Base-by-base conservation (phyloP, 306 rosid species). In the Casuarina glauca region DNA sequence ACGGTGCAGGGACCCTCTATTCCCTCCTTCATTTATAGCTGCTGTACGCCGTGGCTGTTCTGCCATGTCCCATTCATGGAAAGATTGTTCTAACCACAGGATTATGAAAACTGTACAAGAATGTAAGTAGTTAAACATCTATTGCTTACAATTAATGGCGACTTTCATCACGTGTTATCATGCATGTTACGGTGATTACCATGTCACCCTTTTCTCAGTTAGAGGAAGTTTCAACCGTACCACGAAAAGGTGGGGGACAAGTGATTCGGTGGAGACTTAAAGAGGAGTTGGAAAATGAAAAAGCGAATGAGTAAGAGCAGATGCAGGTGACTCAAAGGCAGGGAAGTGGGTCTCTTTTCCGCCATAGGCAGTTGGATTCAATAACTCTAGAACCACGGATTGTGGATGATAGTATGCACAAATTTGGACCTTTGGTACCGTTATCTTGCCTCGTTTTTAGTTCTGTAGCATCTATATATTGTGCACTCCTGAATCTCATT, bases 341-440 rank as follows among this genome's bases (percentile, higher is more conserved):
- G 41, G 8, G 71, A 9, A 9, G 8, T 49, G 49, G 71, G 0
- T 39, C 20, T 67, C 36, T 67, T 67, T 42, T 67, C 42, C 35
- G 17, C 6, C n/a, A 42, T 6, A 4, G 70, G 48, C 39, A 68
- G 41, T 5, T 20, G 74, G 51, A 32, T 26, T 10, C 58, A 13
- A 13, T 43, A 73, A 70, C 76, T 79, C 60, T 52, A 76, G 64
- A 71, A 49, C 57, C 90, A 85, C 62, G 83, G 82, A 78, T 75
- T 74, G 60, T 70, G 43, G 46, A 64, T 75, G 81, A 83, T 66
- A 71, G 69, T 77, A 36, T 63, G 70, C 17, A 64, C 80, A 70
- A 48, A 73, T 74, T 82, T 51, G 10, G 10, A 12, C 15, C 74
- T 70, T 70, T 74, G 57, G 39, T 80, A 46, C 63, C 73, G 68